These are phyloP conservation scores for Cordyceps cateniannulata DNA, from an alignment of 2,329 filamentous ascomycete genomes.

Conservation along the genomic window DNA sequence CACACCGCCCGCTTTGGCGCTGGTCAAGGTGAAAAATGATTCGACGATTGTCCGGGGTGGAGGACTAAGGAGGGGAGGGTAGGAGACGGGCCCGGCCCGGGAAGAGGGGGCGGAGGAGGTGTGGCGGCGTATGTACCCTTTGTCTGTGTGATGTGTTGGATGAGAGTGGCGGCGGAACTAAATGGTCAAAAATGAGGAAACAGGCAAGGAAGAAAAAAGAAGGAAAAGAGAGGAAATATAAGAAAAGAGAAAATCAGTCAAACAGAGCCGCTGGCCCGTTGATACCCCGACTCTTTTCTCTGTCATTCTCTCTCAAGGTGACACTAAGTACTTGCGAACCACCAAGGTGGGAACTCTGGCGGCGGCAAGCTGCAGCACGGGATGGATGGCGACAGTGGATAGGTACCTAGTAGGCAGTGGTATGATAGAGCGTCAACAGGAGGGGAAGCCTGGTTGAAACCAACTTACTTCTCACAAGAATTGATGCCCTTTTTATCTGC, in stretches of 20 bases:
- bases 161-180: constrained; percentile 1
- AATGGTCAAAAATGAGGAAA: not conserved
- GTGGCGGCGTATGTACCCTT: not conserved
- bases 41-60: not conserved
- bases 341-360: too few species aligned
- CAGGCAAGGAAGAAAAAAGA: not conserved
- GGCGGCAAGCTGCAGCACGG: too few species aligned
- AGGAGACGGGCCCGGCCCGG: not conserved
- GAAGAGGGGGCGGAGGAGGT: not conserved
- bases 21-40: not conserved
- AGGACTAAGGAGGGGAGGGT: not conserved
- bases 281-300: too few species aligned
- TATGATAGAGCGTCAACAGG: too few species aligned
- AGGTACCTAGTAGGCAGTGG: too few species aligned
- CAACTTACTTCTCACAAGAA: not conserved
- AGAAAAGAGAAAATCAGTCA: not conserved
- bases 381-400: too few species aligned
- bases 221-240: not conserved
- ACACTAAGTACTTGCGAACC: too few species aligned
- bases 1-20: constrained; percentile 8
- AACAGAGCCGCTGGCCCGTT: too few species aligned
- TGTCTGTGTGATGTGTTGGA: constrained; percentile 5
- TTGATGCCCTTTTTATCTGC: not conserved
- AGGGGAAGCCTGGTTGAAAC: too few species aligned
- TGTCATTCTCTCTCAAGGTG: too few species aligned